Conservation (phyloP, 116 monocot species). For the Posidonia oceanica region DNA sequence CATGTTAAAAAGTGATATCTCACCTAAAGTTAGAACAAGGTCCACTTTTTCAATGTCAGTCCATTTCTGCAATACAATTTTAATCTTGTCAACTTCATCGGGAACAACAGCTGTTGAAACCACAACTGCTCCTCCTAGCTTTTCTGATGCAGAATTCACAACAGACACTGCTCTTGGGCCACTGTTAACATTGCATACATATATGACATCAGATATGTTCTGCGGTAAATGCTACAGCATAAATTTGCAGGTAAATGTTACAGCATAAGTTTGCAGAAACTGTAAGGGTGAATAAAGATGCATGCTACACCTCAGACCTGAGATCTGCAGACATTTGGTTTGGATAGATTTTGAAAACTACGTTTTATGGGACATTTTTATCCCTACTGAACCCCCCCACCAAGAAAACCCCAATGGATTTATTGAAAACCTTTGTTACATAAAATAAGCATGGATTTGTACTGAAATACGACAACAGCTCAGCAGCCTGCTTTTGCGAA, state of each 20-base stretch:
- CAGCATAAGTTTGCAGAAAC: neutral
- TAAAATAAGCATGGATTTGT: neutral
- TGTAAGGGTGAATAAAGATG: neutral
- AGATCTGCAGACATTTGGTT: no score
- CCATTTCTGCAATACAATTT: conserved; percentile 52
- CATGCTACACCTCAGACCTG: neutral
- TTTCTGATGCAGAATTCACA: conserved; percentile 72
- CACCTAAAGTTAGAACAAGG: conserved; percentile 88
- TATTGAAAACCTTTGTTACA: no score
- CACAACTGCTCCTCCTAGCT: conserved; percentile 59
- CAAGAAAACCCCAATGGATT: no score
- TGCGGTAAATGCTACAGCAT: neutral
- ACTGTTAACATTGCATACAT: conserved; percentile 19
- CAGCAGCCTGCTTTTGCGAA: conserved; percentile 6
- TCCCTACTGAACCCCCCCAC: no score
- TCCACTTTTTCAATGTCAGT: conserved; percentile 67
- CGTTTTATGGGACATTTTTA: no score
- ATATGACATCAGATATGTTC: neutral
- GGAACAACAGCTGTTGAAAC: conserved; percentile 71
- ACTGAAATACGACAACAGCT: conserved; percentile 2
- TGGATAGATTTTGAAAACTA: no score
- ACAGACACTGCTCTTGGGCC: conserved; percentile 91
- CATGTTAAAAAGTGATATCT: neutral
- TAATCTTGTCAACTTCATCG: conserved; percentile 72
- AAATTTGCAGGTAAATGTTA: neutral